phyloP scores from a whole-genome alignment of 345 rosid species.

The Syzygium aromaticum region DNA sequence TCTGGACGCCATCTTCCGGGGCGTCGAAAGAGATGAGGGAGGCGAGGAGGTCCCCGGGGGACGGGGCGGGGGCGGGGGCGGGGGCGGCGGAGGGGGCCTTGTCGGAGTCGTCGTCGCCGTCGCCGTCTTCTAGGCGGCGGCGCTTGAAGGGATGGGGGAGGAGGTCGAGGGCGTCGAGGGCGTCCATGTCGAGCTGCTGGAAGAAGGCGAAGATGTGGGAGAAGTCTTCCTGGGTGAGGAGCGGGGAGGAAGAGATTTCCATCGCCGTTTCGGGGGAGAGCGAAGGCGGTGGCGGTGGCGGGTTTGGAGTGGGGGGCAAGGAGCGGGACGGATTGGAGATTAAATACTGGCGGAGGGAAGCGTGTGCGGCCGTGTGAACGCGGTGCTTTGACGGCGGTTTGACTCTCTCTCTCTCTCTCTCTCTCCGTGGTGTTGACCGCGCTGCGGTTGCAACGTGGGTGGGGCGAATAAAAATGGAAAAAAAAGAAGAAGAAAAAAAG shows the following conservation, averaged over 20 bases:
- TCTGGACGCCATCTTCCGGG: not conserved
- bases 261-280: not conserved
- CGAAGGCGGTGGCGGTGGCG: not conserved
- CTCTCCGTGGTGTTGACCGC: not conserved
- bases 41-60: not conserved
- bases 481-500: not conserved
- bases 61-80: not conserved
- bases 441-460: not conserved
- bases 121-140: not conserved
- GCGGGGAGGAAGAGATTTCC: not conserved
- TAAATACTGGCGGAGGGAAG: constrained; percentile 1
- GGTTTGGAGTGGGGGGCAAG: not conserved
- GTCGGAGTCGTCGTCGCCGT: not conserved
- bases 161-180: not conserved
- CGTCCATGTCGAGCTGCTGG: constrained; percentile 14
- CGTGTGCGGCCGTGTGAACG: constrained; percentile 19
- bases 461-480: not conserved
- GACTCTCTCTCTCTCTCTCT: not conserved
- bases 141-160: constrained; percentile 5
- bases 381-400: constrained; percentile 17
- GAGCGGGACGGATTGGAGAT: not conserved
- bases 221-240: constrained; percentile 23
- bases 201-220: constrained; percentile 13
- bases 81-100: not conserved
- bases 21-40: not conserved